Percentiles rank a stretch among this genome's conserved stretches.
These are phyloP conservation scores for Bipolaris oryzae DNA, from an alignment of 2,329 filamentous ascomycete genomes.

Conservation along the genomic window DNA sequence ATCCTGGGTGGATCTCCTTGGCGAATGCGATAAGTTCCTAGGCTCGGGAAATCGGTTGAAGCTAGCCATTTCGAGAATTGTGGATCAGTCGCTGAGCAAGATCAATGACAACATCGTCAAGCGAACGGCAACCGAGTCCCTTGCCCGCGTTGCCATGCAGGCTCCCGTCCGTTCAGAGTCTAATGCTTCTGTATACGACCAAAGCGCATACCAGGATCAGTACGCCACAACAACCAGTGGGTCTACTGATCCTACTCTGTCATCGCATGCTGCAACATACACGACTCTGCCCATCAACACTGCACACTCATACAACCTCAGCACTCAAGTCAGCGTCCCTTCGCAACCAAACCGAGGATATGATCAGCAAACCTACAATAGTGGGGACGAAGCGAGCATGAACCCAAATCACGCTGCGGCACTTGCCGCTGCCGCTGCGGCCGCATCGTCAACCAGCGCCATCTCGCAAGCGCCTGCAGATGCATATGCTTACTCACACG, in stretches of 20 bases:
- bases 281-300: conserved; percentile 18
- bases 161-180: conserved; percentile 30
- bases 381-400: conserved; percentile 35
- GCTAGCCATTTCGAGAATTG: conserved; percentile 56
- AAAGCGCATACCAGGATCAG: conserved; percentile 31
- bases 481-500: conserved; percentile 34
- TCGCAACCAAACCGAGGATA: conserved; percentile 31
- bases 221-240: conserved; percentile 27
- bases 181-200: conserved; percentile 30
- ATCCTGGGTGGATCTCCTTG: conserved; percentile 70
- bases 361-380: conserved; percentile 37
- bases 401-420: conserved; percentile 39
- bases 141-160: conserved; percentile 47
- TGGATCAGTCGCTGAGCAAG: conserved; percentile 55
- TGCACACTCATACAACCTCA: conserved; percentile 36
- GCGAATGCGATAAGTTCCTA: conserved; percentile 68
- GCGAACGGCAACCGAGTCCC: conserved; percentile 53
- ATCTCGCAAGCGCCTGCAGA: conserved; percentile 30
- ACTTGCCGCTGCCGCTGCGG: conserved; percentile 37
- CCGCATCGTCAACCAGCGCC: conserved; percentile 22
- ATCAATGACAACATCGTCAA: conserved; percentile 54
- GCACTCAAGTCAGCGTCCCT: conserved; percentile 26
- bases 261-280: conserved; percentile 31
- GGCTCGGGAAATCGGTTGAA: conserved; percentile 57
- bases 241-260: conserved; percentile 29